Base-by-base conservation (phyloP, 2,329 filamentous ascomycete genomes). In the Westerdykella ornata region DNA sequence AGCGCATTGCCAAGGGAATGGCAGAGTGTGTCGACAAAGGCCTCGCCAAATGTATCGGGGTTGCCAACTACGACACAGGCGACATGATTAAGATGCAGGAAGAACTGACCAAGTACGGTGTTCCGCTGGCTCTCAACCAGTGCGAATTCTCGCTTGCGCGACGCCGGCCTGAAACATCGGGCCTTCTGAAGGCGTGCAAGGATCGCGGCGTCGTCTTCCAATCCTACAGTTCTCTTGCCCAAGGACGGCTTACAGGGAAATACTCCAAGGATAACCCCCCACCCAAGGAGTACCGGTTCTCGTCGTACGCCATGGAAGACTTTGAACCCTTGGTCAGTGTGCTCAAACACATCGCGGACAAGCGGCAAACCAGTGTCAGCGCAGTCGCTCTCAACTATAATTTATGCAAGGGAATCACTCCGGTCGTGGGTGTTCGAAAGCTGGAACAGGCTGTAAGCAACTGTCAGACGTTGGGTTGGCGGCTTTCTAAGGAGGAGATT, bases 341-440 rank as follows among this genome's bases (percentile, higher is more conserved):
- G 5, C 47, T 70, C 37, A 58, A 61, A 28, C 46, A 47, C 17
- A 68, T 70, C 39, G 65, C 63, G 0, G 58, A 63, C 7, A 58
- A 61, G 40, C 57, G 54, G 8, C 59, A 55, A 4, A 62, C 67
- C 12, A 49, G 48, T 14, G 47, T 63, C 13, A 59, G 65, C 18
- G 67, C 68, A 1, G 65, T 72, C 3, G 68, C 68, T 28, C 46
- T 73, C 22, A 73, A 73, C 45, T 72, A 66, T 47, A 65, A 65
- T 8, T 61, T 72, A 20, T 64, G 63, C 37, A 73, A 72, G 52
- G 69, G 69, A 0, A 65, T 66, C 6, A 54, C 70, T 5, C 70
- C 69, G 0, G 47, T 72, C 2, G 67, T 68, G 4, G 69, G 69
- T 1, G 56, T 70, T 3, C 62, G 68, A 34, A 69, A 67, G 34